Evolutionary conservation across 2,329 filamentous ascomycete species (phyloP).

Genomic region (Aureobasidium sp.): DNA sequence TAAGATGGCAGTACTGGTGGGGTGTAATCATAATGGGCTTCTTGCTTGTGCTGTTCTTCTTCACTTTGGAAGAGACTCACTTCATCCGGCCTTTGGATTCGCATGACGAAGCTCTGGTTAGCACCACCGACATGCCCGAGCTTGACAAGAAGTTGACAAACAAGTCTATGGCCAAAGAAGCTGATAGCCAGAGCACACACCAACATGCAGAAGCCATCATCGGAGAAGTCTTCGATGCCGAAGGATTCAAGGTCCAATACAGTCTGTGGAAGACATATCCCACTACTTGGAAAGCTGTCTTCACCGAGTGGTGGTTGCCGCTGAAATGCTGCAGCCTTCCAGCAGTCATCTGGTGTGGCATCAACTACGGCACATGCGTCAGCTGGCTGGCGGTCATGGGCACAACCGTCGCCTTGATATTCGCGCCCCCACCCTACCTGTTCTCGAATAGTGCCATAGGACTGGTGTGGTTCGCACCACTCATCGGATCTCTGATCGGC

Average conservation of each 20-base stretch:
- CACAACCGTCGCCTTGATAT: conserved; percentile 12
- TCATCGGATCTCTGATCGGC: conserved; percentile 16
- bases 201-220: neutral
- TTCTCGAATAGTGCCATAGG: conserved; percentile 12
- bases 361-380: conserved; percentile 15
- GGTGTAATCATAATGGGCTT: conserved; percentile 26
- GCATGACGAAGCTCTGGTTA: conserved; percentile 3
- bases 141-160: neutral
- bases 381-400: conserved; percentile 13
- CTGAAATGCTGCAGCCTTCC: conserved; percentile 5
- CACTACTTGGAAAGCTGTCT: neutral
- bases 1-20: conserved; percentile 29
- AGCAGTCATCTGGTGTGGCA: conserved; percentile 14
- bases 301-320: conserved; percentile 12
- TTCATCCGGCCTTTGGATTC: conserved; percentile 4
- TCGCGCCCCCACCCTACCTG: conserved; percentile 8
- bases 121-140: neutral
- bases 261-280: conserved; percentile 11
- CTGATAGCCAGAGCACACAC: neutral
- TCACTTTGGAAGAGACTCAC: conserved; percentile 30
- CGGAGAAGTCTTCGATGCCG: conserved; percentile 10
- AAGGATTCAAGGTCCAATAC: conserved; percentile 10
- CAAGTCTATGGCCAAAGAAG: neutral
- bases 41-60: conserved; percentile 24
- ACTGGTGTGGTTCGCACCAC: conserved; percentile 5